phyloP scores from a whole-genome alignment of 2,329 filamentous ascomycete genomes.

The Fusarium anguioides region DNA sequence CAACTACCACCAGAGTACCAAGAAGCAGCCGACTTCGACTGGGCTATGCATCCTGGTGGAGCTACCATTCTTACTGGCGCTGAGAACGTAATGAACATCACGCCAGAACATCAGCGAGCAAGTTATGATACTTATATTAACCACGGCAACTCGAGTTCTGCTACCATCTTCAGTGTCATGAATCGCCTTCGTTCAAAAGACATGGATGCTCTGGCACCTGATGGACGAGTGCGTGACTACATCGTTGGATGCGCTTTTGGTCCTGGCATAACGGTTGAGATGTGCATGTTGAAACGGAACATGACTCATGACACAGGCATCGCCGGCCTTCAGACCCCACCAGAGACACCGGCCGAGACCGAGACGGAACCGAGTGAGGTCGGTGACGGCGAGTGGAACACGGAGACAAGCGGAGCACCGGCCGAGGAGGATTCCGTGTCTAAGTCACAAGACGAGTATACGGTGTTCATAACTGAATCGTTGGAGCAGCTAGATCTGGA shows the following conservation, averaged over 20 bases:
- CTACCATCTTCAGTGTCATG: constrained; percentile 76
- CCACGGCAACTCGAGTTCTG: constrained; percentile 76
- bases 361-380: constrained; percentile 64
- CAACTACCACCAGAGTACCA: constrained; percentile 58
- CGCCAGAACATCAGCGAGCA: constrained; percentile 73
- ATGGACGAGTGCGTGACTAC: constrained; percentile 62
- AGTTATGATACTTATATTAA: constrained; percentile 76
- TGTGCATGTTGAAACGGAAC: constrained; percentile 70
- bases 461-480: constrained; percentile 36
- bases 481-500: constrained; percentile 44
- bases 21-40: constrained; percentile 72
- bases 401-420: constrained; percentile 26
- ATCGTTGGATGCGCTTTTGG: constrained; percentile 77
- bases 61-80: constrained; percentile 73
- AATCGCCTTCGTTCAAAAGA: constrained; percentile 68
- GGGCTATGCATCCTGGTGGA: constrained; percentile 78
- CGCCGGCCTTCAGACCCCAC: constrained; percentile 62
- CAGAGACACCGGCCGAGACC: constrained; percentile 66
- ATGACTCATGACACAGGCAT: constrained; percentile 24
- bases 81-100: constrained; percentile 67
- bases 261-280: constrained; percentile 75
- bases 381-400: constrained; percentile 47
- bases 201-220: constrained; percentile 67
- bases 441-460: constrained; percentile 29
- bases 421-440: constrained; percentile 18